These are phyloP conservation scores for Yamadazyma sp. DNA, from an alignment of 1,139 yeast genomes.

Conservation along the genomic window DNA sequence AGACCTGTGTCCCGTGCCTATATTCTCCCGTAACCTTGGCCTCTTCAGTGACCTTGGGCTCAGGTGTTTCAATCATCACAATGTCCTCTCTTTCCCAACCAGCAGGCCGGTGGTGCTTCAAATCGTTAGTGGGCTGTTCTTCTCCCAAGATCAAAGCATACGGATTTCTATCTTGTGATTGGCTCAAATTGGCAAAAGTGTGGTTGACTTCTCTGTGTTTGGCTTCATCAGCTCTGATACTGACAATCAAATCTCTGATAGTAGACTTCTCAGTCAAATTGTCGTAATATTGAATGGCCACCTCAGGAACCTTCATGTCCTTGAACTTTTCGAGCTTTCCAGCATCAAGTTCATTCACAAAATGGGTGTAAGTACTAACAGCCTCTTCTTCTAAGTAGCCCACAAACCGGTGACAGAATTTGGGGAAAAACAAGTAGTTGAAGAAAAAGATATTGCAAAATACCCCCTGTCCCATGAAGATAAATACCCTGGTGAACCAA, in stretches of 20 bases:
- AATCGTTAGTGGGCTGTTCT: slow-evolving; percentile 59
- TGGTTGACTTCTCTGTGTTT: slow-evolving; percentile 79
- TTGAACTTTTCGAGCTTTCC: slow-evolving; percentile 55
- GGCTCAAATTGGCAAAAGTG: slow-evolving; percentile 65
- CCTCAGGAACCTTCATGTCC: slow-evolving; percentile 46
- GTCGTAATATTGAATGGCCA: slow-evolving; percentile 66
- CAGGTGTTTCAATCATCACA: slow-evolving; percentile 11
- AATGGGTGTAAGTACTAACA: slow-evolving; percentile 66
- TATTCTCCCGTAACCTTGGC: neutral
- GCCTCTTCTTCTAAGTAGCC: slow-evolving; percentile 83
- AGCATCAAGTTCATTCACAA: slow-evolving; percentile 53
- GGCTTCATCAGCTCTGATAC: slow-evolving; percentile 65
- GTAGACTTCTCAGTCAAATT: slow-evolving; percentile 48
- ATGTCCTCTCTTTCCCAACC: slow-evolving; percentile 70
- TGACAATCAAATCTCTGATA: slow-evolving; percentile 59
- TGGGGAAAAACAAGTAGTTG: slow-evolving; percentile 58
- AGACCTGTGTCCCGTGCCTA: neutral
- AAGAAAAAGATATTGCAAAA: slow-evolving; percentile 63
- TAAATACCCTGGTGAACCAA: slow-evolving; percentile 53
- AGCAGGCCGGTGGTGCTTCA: slow-evolving; percentile 43
- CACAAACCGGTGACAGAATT: slow-evolving; percentile 72
- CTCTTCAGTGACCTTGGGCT: neutral
- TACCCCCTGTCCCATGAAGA: slow-evolving; percentile 70
- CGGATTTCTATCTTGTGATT: slow-evolving; percentile 61
- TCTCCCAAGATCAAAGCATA: slow-evolving; percentile 52